phyloP scores from a whole-genome alignment of 345 rosid genomes.

The Brassica cretica region DNA sequence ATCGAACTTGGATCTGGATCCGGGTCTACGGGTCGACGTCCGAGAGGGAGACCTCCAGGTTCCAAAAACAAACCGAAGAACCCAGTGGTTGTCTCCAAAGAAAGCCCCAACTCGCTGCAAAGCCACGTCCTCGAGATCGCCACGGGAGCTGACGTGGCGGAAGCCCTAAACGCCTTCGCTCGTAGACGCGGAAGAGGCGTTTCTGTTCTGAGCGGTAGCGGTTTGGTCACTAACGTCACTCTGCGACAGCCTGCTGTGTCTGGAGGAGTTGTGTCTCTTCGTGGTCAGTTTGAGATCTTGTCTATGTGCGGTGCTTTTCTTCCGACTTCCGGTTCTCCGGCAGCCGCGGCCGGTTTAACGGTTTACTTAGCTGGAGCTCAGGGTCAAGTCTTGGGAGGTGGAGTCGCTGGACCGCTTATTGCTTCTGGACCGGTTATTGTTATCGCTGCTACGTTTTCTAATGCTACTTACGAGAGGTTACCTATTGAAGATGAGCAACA shows the following conservation, averaged over 20 bases:
- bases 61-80: conserved; percentile 82
- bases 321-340: conserved; percentile 67
- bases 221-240: conserved; percentile 70
- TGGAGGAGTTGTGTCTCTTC: conserved; percentile 63
- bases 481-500: conserved; percentile 55
- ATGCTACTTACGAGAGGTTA: conserved; percentile 83
- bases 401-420: conserved; percentile 59
- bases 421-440: conserved; percentile 91
- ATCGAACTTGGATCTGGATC: conserved; percentile 38
- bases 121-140: conserved; percentile 86
- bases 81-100: conserved; percentile 76
- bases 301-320: conserved; percentile 76
- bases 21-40: conserved; percentile 62
- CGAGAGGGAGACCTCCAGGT: conserved; percentile 85
- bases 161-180: conserved; percentile 62
- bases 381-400: conserved; percentile 91
- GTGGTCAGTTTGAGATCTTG: conserved; percentile 90
- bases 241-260: conserved; percentile 81
- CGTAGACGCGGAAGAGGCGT: conserved; percentile 75
- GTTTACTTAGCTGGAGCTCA: conserved; percentile 85
- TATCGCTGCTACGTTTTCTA: conserved; percentile 75
- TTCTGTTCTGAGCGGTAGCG: conserved; percentile 77
- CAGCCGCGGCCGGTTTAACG: conserved; percentile 70
- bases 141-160: conserved; percentile 71
- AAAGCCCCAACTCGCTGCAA: conserved; percentile 75